These are phyloP conservation scores for Daphne laureola DNA, from an alignment of 441 rosid genomes.

Conservation along the genomic window DNA sequence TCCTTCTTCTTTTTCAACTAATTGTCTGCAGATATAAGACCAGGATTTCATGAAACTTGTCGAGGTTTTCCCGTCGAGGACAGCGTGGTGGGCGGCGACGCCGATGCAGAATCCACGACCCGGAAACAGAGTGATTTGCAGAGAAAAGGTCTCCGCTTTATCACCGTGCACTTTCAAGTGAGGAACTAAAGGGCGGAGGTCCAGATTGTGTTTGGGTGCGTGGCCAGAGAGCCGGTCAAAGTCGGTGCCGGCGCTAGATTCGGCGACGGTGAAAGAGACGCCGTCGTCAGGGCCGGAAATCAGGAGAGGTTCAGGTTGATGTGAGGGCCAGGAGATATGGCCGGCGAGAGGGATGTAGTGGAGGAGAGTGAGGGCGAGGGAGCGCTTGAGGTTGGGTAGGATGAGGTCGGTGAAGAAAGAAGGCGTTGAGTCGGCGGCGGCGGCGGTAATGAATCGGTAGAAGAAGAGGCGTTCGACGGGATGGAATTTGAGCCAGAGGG, in stretches of 20 bases:
- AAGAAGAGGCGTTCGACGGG: slow-evolving; percentile 10
- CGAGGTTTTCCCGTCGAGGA: slow-evolving; percentile 5
- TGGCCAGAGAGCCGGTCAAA: slow-evolving; percentile 3
- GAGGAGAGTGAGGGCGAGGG: slow-evolving; percentile 6
- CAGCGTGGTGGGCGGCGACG: slow-evolving; percentile 1
- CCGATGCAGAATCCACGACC: slow-evolving; percentile 9
- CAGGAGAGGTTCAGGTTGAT: slow-evolving; percentile 10
- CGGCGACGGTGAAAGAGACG: slow-evolving; percentile 8
- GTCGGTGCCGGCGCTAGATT: slow-evolving; percentile 3
- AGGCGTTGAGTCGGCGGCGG: neutral
- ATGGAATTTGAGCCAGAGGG: slow-evolving; percentile 22
- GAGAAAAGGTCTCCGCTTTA: neutral
- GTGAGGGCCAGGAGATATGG: slow-evolving; percentile 8
- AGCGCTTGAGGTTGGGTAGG: slow-evolving; percentile 9
- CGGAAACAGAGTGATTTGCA: slow-evolving; percentile 17
- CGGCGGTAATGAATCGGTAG: neutral
- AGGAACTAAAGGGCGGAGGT: slow-evolving; percentile 9
- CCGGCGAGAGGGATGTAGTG: slow-evolving; percentile 18
- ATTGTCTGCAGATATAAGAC: slow-evolving; percentile 13
- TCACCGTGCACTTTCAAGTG: neutral
- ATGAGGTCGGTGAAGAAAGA: neutral
- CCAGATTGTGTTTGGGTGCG: neutral
- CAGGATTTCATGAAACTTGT: slow-evolving; percentile 13
- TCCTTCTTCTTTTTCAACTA: neutral
- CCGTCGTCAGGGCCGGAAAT: slow-evolving; percentile 8